Percentiles rank a stretch among this genome's conserved stretches.
These are phyloP conservation scores for Pulveroboletus sp. DNA, from an alignment of 1,284 basidiomycete species.

Conservation along the genomic window DNA sequence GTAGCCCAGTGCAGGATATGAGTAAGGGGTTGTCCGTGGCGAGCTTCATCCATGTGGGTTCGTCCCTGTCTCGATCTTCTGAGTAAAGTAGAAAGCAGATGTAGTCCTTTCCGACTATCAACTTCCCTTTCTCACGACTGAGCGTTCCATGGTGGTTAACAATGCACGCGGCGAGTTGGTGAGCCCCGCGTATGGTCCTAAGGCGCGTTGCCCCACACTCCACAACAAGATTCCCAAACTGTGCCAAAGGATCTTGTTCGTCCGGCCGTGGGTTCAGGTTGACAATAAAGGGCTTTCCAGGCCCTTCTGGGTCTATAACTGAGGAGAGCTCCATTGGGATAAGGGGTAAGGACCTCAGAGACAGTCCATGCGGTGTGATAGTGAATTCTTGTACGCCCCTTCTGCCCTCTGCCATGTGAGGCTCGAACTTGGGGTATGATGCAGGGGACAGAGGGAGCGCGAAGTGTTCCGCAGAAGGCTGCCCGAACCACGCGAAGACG, in stretches of 20 bases:
- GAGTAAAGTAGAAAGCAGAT: constrained; percentile 8
- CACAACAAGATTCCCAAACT: background rate
- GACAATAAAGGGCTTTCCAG: background rate
- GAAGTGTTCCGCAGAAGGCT: constrained; percentile 17
- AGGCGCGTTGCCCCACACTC: constrained; percentile 2
- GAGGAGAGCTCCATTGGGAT: constrained; percentile 1
- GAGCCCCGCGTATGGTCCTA: background rate
- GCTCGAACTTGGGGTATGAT: constrained; percentile 10
- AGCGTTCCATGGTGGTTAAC: constrained; percentile 1
- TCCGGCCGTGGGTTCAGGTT: background rate
- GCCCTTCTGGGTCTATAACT: background rate
- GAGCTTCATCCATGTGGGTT: constrained; percentile 5
- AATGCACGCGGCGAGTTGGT: constrained; percentile 4
- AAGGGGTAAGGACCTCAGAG: background rate
- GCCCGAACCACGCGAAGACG: constrained; percentile 17
- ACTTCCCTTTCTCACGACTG: background rate
- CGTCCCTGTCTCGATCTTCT: background rate
- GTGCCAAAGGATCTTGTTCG: background rate
- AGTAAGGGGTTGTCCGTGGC: constrained; percentile 6
- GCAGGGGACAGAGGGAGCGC: constrained; percentile 13
- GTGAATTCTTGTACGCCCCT: background rate
- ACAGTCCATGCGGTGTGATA: background rate
- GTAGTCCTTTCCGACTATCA: constrained; percentile 4
- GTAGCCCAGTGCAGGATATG: constrained; percentile 1
- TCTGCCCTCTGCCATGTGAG: background rate